Evolutionary conservation across 352 stramenopile species (phyloP).

Genomic region (Globisporangium paddicum): DNA sequence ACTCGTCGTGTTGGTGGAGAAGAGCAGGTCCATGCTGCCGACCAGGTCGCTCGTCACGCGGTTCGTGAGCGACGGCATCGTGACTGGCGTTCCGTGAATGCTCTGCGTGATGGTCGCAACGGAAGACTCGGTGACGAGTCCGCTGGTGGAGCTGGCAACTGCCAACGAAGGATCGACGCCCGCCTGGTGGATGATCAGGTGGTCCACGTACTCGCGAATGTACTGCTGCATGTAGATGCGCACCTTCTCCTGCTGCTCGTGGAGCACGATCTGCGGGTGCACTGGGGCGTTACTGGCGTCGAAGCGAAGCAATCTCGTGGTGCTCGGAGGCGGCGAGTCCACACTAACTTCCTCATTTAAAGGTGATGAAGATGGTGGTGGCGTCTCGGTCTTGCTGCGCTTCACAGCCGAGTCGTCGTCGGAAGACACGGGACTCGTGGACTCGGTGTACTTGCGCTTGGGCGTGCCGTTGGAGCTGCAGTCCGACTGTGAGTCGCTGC

Average conservation of each 20-base stretch:
- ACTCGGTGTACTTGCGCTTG: slow-evolving; percentile 41
- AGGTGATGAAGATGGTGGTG: background rate
- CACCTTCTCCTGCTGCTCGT: slow-evolving; percentile 43
- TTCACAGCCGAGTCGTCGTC: slow-evolving; percentile 29
- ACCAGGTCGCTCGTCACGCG: slow-evolving; percentile 31
- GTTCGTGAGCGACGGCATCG: slow-evolving; percentile 37
- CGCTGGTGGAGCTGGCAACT: slow-evolving; percentile 2
- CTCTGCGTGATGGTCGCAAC: slow-evolving; percentile 27
- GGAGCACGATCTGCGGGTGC: slow-evolving; percentile 42
- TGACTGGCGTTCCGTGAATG: slow-evolving; percentile 47
- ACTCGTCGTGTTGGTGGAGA: slow-evolving; percentile 51
- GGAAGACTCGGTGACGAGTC: slow-evolving; percentile 1
- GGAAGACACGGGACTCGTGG: slow-evolving; percentile 21
- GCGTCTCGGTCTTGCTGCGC: slow-evolving; percentile 12
- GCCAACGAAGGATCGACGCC: slow-evolving; percentile 5
- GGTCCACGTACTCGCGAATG: slow-evolving; percentile 55
- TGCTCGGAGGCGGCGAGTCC: background rate
- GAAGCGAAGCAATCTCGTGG: slow-evolving; percentile 34
- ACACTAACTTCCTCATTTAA: background rate
- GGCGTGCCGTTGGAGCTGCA: slow-evolving; percentile 21
- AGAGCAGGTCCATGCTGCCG: slow-evolving; percentile 56
- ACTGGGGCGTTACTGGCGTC: slow-evolving; percentile 34
- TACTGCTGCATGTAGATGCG: slow-evolving; percentile 59
- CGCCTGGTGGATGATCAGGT: slow-evolving; percentile 31
- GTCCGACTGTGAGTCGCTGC: slow-evolving; percentile 53